phyloP scores from a whole-genome alignment of 768 basidiomycete species.

The Rhodosporidiobolus odoratus region DNA sequence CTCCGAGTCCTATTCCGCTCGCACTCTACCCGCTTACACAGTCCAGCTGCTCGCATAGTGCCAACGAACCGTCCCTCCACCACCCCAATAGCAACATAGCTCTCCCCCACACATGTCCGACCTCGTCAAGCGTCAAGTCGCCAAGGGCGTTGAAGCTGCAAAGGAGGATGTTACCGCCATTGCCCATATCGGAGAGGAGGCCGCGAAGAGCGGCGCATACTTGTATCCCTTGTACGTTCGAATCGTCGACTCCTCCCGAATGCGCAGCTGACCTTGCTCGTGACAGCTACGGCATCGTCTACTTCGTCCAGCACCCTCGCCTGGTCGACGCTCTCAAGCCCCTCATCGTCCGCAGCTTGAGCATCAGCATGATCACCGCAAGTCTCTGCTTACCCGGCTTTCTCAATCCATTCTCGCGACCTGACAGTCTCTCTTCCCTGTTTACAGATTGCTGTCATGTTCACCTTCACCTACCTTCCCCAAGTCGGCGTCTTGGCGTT shows the following conservation, averaged over 20 bases:
- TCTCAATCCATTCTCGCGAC: no score
- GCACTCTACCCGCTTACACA: background rate
- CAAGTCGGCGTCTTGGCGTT: slow-evolving; percentile 62
- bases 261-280: background rate
- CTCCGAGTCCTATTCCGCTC: no score
- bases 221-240: slow-evolving; percentile 32
- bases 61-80: no score
- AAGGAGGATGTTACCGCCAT: slow-evolving; percentile 25
- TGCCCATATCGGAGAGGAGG: background rate
- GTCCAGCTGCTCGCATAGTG: background rate
- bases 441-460: slow-evolving; percentile 22
- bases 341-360: slow-evolving; percentile 20
- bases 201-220: slow-evolving; percentile 22
- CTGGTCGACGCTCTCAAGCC: slow-evolving; percentile 30
- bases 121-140: slow-evolving; percentile 29
- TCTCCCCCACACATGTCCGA: background rate
- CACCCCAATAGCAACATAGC: background rate
- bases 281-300: slow-evolving; percentile 24
- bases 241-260: background rate
- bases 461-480: slow-evolving; percentile 55
- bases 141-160: slow-evolving; percentile 6
- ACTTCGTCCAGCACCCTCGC: slow-evolving; percentile 27
- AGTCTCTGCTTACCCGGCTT: background rate
- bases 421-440: no score
- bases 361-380: slow-evolving; percentile 3